phyloP scores from a whole-genome alignment of 2,329 filamentous ascomycete genomes.

The Gaeumannomyces tritici region DNA sequence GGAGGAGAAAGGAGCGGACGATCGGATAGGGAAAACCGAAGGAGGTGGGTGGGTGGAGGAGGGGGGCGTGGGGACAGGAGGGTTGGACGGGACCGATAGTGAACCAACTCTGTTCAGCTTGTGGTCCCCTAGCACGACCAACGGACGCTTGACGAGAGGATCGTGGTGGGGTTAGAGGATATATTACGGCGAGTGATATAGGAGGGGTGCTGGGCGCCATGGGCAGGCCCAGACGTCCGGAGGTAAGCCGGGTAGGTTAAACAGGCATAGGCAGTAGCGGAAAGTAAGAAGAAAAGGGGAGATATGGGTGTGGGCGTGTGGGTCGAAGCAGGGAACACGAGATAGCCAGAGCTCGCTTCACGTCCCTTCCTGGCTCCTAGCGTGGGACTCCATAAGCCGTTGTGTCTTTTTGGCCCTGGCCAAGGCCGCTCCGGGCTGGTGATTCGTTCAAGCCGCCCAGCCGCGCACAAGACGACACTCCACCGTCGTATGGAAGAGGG shows the following conservation, averaged over 20 bases:
- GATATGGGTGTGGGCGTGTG: background rate
- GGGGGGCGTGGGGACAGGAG: background rate
- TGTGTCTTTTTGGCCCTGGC: background rate
- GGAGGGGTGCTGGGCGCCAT: background rate
- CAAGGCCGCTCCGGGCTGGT: background rate
- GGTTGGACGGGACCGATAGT: background rate
- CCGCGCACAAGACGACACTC: background rate
- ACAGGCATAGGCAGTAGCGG: background rate
- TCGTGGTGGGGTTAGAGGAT: background rate
- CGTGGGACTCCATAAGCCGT: background rate
- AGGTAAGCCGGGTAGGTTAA: background rate
- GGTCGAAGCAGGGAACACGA: background rate
- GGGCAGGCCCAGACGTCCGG: background rate
- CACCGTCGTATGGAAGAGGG: background rate
- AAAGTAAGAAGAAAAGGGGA: background rate
- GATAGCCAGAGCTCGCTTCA: background rate
- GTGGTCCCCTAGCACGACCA: background rate
- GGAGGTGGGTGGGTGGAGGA: background rate
- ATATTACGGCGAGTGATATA: background rate
- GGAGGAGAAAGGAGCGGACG: background rate
- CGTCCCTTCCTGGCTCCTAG: background rate
- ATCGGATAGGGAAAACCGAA: background rate
- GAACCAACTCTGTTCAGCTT: background rate
- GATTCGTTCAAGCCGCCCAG: background rate
- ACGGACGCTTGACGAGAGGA: background rate